Evolutionary conservation across 2,329 filamentous ascomycete genomes (phyloP).

Genomic region (Neurospora sp.): DNA sequence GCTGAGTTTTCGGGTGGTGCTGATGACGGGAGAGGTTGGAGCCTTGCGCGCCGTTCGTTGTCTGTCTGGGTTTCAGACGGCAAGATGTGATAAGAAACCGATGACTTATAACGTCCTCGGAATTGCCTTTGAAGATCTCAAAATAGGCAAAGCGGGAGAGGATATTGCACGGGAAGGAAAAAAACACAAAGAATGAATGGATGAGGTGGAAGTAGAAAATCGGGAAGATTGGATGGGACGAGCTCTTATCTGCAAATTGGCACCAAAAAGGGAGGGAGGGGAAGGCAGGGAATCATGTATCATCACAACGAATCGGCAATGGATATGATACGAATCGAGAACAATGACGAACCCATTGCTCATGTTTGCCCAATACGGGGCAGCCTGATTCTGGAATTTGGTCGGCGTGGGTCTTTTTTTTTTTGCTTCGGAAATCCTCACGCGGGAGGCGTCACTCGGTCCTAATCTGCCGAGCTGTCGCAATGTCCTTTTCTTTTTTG

Average conservation of each 20-base stretch:
- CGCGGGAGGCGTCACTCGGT: not conserved
- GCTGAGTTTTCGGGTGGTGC: not conserved
- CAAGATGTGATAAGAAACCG: not conserved
- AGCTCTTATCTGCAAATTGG: not conserved
- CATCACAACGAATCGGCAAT: not conserved
- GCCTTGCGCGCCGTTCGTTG: not conserved
- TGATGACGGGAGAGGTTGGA: not conserved
- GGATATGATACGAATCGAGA: not conserved
- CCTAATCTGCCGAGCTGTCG: not conserved
- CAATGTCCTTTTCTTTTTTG: not conserved
- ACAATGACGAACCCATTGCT: conserved; percentile 1
- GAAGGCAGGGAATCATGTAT: not conserved
- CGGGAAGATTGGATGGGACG: not conserved
- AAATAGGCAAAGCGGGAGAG: not conserved
- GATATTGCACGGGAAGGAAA: not conserved
- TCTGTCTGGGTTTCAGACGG: not conserved
- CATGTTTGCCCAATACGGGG: conserved; percentile 2
- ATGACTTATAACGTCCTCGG: not conserved
- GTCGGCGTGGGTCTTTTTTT: not conserved
- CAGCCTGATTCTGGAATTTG: not conserved
- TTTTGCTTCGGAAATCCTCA: not conserved
- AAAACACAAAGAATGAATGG: not conserved
- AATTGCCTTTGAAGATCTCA: not conserved
- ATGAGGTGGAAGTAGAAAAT: not conserved
- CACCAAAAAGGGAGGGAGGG: not conserved